These are phyloP conservation scores for Pythium utonaiense DNA, from an alignment of 352 stramenopile genomes.

Conservation along the genomic window DNA sequence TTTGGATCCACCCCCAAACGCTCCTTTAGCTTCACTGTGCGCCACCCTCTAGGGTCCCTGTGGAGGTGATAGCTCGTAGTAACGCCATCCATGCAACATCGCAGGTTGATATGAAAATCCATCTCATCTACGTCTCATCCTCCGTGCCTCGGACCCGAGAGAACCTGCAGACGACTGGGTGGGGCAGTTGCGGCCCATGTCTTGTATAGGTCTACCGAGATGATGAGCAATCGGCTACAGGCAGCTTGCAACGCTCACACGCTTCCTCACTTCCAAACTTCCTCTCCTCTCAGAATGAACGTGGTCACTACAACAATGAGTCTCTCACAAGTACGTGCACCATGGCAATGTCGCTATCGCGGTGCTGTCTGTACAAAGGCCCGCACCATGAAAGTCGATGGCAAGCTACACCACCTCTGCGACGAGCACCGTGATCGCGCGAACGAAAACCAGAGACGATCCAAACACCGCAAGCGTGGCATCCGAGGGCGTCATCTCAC, in stretches of 20 bases:
- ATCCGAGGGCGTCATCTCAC: constrained; percentile 1
- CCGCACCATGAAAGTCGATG: constrained; percentile 51
- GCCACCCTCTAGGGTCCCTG: no score
- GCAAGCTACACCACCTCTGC: constrained; percentile 56
- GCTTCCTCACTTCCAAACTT: neutral
- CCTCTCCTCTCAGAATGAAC: neutral
- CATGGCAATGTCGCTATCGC: constrained; percentile 44
- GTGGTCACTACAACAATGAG: neutral
- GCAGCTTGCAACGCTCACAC: neutral
- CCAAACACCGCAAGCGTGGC: constrained; percentile 32
- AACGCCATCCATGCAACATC: neutral
- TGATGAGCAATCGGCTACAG: neutral
- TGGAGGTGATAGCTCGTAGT: no score
- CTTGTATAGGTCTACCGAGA: no score
- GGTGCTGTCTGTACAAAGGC: constrained; percentile 44
- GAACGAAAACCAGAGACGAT: constrained; percentile 47
- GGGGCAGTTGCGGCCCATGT: no score
- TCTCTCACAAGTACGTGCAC: neutral
- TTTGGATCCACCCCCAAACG: neutral
- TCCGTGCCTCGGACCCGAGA: no score
- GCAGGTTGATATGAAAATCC: neutral
- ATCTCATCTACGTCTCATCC: neutral
- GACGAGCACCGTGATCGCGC: constrained; percentile 53
- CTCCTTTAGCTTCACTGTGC: neutral
- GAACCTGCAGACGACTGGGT: no score